A percentile compares a stretch with the other conserved stretches of the same genome.
phyloP scores from a whole-genome alignment of 2,329 filamentous ascomycete genomes.

The Amauroascus niger region DNA sequence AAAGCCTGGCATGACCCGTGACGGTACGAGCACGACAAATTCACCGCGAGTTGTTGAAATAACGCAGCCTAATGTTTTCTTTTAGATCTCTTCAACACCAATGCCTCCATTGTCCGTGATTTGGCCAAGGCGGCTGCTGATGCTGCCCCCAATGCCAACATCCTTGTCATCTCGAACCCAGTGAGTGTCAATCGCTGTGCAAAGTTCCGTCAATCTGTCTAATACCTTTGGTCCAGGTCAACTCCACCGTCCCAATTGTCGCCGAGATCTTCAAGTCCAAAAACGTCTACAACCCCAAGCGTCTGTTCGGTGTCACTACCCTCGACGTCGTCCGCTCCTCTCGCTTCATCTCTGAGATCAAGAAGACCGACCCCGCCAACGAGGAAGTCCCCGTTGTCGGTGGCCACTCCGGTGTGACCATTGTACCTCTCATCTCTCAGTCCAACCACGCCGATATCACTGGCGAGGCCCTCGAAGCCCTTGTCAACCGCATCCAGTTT shows the following conservation, averaged over 20 bases:
- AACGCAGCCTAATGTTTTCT: neutral
- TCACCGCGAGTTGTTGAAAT: neutral
- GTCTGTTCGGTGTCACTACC: constrained; percentile 97
- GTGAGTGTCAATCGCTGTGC: constrained; percentile 37
- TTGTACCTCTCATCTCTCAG: constrained; percentile 95
- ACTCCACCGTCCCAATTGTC: constrained; percentile 97
- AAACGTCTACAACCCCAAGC: constrained; percentile 98
- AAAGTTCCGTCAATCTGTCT: neutral
- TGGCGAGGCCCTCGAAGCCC: constrained; percentile 61
- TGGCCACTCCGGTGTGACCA: constrained; percentile 96
- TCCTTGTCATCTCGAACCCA: constrained; percentile 97
- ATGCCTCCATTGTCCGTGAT: constrained; percentile 97
- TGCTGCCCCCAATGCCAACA: constrained; percentile 79
- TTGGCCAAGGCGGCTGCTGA: constrained; percentile 91
- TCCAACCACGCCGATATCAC: constrained; percentile 74
- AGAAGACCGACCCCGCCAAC: constrained; percentile 77
- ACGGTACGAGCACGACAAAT: constrained; percentile 46
- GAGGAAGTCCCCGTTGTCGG: constrained; percentile 95
- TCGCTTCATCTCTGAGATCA: constrained; percentile 94
- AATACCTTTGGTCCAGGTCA: constrained; percentile 49
- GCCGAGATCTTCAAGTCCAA: constrained; percentile 92
- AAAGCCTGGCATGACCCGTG: constrained; percentile 99
- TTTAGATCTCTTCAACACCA: constrained; percentile 97
- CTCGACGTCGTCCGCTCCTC: constrained; percentile 96
- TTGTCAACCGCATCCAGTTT: constrained; percentile 94